phyloP scores from a whole-genome alignment of 805 yeast species.

The Ogataea naganishii region DNA sequence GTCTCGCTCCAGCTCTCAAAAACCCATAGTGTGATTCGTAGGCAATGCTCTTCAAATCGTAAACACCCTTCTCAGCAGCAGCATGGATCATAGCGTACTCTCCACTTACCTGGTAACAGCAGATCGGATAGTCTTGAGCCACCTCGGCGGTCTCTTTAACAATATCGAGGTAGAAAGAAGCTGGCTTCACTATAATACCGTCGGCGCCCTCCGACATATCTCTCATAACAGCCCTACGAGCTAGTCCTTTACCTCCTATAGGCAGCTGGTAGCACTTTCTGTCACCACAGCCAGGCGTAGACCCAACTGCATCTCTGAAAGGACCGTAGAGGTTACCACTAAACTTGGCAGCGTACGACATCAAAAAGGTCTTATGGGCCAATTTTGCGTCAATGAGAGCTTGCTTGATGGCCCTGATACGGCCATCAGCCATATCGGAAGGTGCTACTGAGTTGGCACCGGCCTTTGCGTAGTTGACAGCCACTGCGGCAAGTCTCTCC shows the following conservation, averaged over 20 bases:
- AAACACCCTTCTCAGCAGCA: conserved; percentile 92
- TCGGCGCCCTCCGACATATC: conserved; percentile 93
- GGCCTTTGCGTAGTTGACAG: conserved; percentile 89
- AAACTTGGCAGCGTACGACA: conserved; percentile 94
- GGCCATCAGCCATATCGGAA: conserved; percentile 95
- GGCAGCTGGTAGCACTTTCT: conserved; percentile 92
- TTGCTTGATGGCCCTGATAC: conserved; percentile 77
- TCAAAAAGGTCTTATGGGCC: conserved; percentile 81
- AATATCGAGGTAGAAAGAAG: conserved; percentile 89
- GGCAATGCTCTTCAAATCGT: conserved; percentile 70
- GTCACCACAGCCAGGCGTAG: conserved; percentile 84
- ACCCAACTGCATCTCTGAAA: conserved; percentile 95
- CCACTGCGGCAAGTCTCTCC: conserved; percentile 84
- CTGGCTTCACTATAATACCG: conserved; percentile 91
- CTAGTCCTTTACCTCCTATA: conserved; percentile 85
- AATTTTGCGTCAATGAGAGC: conserved; percentile 75
- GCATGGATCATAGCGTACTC: conserved; percentile 98
- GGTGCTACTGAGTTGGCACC: conserved; percentile 97
- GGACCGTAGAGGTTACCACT: conserved; percentile 92
- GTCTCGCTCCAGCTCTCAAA: conserved; percentile 90
- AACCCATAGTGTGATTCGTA: conserved; percentile 88
- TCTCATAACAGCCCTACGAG: conserved; percentile 81
- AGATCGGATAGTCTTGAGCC: conserved; percentile 78
- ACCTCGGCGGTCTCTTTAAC: conserved; percentile 81
- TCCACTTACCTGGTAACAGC: conserved; percentile 95